Base-by-base conservation (phyloP, 2,329 filamentous ascomycete species). In the Leptographium radiaticola region DNA sequence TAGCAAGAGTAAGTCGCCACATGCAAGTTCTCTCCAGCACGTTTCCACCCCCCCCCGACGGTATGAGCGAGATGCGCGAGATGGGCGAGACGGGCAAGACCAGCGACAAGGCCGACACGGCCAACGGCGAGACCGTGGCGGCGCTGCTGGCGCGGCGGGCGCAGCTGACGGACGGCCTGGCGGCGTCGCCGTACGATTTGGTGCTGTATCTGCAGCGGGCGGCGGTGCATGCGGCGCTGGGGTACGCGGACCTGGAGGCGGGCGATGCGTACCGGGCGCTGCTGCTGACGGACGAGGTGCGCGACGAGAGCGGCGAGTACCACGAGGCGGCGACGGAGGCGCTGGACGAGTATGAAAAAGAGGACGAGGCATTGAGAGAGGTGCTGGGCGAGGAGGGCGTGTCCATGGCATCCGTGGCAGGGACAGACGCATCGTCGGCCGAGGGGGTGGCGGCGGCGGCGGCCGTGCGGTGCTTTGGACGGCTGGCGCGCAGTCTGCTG, bases 181-280 rank as follows among this genome's bases (percentile, higher is more conserved):
- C 67, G 11, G 70, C 69, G 9, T 66, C 70, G 6, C 76, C 81
- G 1, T 84, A 83, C 62, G 80, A 86, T 60, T 66, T 81, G 39
- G 72, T 86, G 53, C 71, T 84, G 9, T 84, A 83, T 59, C 72
- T 87, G 53, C 76, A 84, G 58, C 80, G 90, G 36, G 88, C 88
- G 30, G 71, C 78, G 38, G 73, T 86, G 44, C 82, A 96, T 67
- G 77, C 82, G 16, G 73, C 81, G 47, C 75, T 96, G 48, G 87
- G 82, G 40, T 97, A 95, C 67, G 88, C 89, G 0, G 93, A 98
- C 66, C 79, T 98, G 42, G 89, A 89, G 6, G 84, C 85, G 12
- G 88, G 89, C 38, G 90, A 96, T 72, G 88, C 89, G 6, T 97
- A 97, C 66, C 84, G 86, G 53, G 89, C 90, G 1, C 75, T 97